A percentile compares a stretch with the other conserved stretches of the same genome.
Evolutionary conservation across 2,329 filamentous ascomycete genomes (phyloP).

Genomic region (Fusarium sp.): DNA sequence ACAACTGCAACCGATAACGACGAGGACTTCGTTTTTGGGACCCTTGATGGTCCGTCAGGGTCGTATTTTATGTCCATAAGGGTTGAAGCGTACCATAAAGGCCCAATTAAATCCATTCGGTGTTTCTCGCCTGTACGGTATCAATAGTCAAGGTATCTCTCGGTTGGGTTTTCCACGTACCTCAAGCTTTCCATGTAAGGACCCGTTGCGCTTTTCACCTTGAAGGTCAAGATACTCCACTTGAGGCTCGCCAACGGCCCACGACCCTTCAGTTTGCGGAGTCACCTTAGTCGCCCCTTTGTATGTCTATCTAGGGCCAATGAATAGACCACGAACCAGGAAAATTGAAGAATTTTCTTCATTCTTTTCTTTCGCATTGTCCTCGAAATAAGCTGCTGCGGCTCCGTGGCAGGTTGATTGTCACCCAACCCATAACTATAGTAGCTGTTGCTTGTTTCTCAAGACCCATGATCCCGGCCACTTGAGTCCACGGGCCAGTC

Average conservation of each 20-base stretch:
- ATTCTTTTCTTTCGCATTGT: background rate
- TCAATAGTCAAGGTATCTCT: background rate
- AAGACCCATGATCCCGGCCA: constrained; percentile 32
- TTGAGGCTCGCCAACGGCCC: constrained; percentile 36
- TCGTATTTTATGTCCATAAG: constrained; percentile 1
- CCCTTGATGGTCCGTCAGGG: background rate
- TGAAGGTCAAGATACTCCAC: constrained; percentile 31
- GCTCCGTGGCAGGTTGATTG: background rate
- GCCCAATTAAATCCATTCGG: constrained; percentile 5
- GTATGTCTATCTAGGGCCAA: background rate
- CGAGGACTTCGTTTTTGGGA: background rate
- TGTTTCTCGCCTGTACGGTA: constrained; percentile 7
- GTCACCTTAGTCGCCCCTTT: constrained; percentile 1
- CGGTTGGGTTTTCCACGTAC: constrained; percentile 8
- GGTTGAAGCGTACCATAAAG: background rate
- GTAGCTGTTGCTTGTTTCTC: background rate
- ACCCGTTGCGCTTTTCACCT: constrained; percentile 15
- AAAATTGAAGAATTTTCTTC: constrained; percentile 6
- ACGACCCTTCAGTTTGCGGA: constrained; percentile 25
- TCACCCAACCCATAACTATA: background rate
- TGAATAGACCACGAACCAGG: constrained; percentile 1
- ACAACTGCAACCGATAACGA: background rate
- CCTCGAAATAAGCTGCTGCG: constrained; percentile 17
- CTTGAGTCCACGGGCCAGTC: constrained; percentile 43
- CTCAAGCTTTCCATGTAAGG: constrained; percentile 16